Evolutionary conservation across 2,329 filamentous ascomycete genomes (phyloP), one percentile per base, ranked within the genome.

Genomic region (Claviceps sp.): DNA sequence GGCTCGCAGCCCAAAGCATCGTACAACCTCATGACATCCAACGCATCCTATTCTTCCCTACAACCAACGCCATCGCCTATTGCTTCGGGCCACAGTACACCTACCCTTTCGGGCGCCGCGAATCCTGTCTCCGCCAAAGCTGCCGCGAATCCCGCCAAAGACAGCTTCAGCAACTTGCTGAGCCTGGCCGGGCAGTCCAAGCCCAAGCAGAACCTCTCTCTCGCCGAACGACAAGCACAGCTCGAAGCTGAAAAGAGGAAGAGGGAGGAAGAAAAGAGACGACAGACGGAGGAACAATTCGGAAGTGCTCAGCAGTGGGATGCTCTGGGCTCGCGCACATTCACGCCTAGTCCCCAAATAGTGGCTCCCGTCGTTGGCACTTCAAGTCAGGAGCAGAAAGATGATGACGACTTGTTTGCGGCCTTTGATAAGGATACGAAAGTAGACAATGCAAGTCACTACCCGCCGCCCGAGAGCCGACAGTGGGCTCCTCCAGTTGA

Each of bases 81-180:
- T 56, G 67, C 66, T 47, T 81, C 80, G 7, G 76, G 75, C 40
- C 72, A 72, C 56, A 80, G 71, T 61, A 82, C 77, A 14, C 79
- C 80, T 17, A 61, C 81, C 5, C 59, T 69, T 8, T 75, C 78
- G 50, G 69, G 62, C 5, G 74, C 74, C 16, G 72, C 73, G 4
- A 57, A 54, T 39, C 63, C 68, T 50, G 6, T 40, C 16, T 45
- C 68, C 57, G 54, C 67, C 65, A 65, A 81, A 71, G 56, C 73
- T 13, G 58, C 70, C 2, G 54, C 68, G 4, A 85, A 78, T 58
- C 61, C 81, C 39, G 67, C 77, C 5, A 69, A 76, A 47, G 87
- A 93, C 63, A 89, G 84, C 71, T 93, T 93, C 69, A 86, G 87
- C 61, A 85, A 82, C 60, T 72, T 93, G 50, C 74, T 89, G 55